Evolutionary conservation across 345 rosid genomes (phyloP), one percentile per base, ranked within the genome.

Genomic region (Arabidopsis suecica): DNA sequence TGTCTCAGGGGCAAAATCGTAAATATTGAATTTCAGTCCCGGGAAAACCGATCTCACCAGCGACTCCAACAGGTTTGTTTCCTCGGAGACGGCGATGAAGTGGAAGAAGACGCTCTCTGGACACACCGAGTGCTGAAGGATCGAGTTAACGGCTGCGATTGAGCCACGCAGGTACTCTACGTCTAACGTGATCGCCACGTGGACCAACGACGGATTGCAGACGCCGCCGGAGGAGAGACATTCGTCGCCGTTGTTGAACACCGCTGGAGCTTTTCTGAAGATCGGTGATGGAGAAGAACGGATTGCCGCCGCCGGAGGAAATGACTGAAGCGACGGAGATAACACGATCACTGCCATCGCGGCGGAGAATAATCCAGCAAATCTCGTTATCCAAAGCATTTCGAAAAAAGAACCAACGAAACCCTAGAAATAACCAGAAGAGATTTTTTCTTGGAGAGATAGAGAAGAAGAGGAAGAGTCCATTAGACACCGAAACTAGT

Each of bases 81-180:
- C 44, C 16, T 57, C 85, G 5, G 89, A 82, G 58, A 86, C 88
- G 41, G 36, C 44, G 69, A 89, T 75, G 82, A 88, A 88, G 71
- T 89, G 96, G 62, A 89, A 89, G 86, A 88, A 88, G 54, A 89
- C 72, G 62, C 81, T 82, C 81, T 85, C 96, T 0, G 96, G 96
- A 64, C 96, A 89, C 71, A 41, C 50, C 7, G 96, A 81, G 71
- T 89, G 90, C 58, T 82, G 85, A 20, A 89, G 77, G 69, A 89
- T 79, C 11, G 96, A 89, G 55, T 88, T 89, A 5, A 88, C 88
- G 61, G 91, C 96, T 14, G 96, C 96, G 69, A 89, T 74, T 53
- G 96, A 88, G 61, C 96, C 96, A 5, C 96, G 86, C 1, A 89
- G 83, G 48, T 89, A 89, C 66, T 83, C 93, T 1, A 83, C 83